Evolutionary conservation across 148 eudicot genomes (phyloP), one percentile per base, ranked within the genome.

Genomic region (Cornus suecica): DNA sequence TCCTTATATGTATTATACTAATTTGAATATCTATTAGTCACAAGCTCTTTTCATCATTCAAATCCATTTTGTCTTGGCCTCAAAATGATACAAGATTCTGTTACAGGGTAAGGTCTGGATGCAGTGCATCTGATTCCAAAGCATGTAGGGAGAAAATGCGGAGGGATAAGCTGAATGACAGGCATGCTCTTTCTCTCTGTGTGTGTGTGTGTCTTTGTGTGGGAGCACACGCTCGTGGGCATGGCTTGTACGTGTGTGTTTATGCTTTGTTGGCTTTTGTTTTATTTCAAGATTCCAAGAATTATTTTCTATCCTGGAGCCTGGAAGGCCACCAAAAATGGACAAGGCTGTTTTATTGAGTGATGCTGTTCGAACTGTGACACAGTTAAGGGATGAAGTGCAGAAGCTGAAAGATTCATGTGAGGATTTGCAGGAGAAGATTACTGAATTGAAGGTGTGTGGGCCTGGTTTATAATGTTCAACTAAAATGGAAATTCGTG

Each of bases 391-490:
- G 52, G 66, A 64, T 70, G 96, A 91, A 77, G 82, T 87, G 27
- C 78, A 81, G 66, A 84, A 83, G 77, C 77, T 89, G 75, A 89
- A 85, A 74, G 85, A 83, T 7, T 84, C 86, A 15, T 83, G 73
- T 60, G 69, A 64, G 22, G 71, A 82, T 66, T 71, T 91, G 5
- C 86, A 81, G 70, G 86, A 84, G 67, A 89, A 79, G 76, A 86
- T 89, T 30, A 87, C 71, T 34, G 90, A 87, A 69, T 76, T 91
- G 63, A 91, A 91, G 91, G 96, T 87, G 51, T 56, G 71, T 87
- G 34, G 42, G 71, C 37, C 9, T 45, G 10, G 8, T 42, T 30
- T 58, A 10, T 31, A 6, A 23, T 31, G 45, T 34, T 72, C 42
- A 31, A 31, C 2, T 20, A 11, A 8, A 18, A 27, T 13, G 4